Evolutionary conservation across 805 yeast species (phyloP).

Genomic region (Debaryomyces tyrocola): DNA sequence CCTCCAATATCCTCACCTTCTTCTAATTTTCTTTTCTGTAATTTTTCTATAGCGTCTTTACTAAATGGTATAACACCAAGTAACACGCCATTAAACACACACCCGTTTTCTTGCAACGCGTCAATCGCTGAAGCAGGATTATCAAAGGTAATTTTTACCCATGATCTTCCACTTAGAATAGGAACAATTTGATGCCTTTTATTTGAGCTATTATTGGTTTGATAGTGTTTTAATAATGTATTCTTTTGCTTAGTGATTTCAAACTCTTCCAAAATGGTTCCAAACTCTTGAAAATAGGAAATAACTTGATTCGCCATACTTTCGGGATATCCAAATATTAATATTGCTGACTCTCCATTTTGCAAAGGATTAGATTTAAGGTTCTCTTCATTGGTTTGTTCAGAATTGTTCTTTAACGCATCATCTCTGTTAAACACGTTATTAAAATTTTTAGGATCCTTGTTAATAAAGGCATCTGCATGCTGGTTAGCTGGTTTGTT

Average conservation of each 20-base stretch:
- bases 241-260: conserved; percentile 30
- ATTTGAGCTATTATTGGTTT: neutral
- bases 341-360: conserved; percentile 59
- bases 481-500: conserved; percentile 32
- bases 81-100: conserved; percentile 61
- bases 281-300: conserved; percentile 75
- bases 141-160: conserved; percentile 89
- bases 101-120: conserved; percentile 83
- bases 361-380: conserved; percentile 21
- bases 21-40: conserved; percentile 45
- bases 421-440: conserved; percentile 44
- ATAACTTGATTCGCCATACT: conserved; percentile 64
- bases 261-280: conserved; percentile 75
- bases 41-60: conserved; percentile 58
- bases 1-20: conserved; percentile 52
- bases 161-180: conserved; percentile 78
- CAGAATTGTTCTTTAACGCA: conserved; percentile 3
- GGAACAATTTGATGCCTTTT: conserved; percentile 43
- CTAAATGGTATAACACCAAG: conserved; percentile 73
- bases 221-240: conserved; percentile 7
- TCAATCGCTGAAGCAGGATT: conserved; percentile 73
- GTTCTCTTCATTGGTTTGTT: conserved; percentile 10
- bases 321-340: conserved; percentile 90
- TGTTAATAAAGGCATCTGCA: conserved; percentile 41
- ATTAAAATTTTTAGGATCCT: conserved; percentile 45